Evolutionary conservation across 2,329 filamentous ascomycete genomes (phyloP).

Genomic region (Botryosphaeria dothidea): DNA sequence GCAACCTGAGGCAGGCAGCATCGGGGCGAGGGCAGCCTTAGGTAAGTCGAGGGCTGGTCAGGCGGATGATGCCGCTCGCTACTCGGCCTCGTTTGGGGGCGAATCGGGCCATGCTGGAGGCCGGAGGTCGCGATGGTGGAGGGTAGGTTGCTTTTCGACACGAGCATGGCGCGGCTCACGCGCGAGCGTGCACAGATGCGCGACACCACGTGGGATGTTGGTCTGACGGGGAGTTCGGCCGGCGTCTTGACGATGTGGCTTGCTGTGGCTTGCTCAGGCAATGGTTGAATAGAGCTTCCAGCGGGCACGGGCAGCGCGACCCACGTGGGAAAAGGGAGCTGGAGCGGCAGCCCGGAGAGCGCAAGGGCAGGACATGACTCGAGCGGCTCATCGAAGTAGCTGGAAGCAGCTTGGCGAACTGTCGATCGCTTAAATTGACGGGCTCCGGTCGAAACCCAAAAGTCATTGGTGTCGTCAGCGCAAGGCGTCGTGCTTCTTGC

Average conservation of each 20-base stretch:
- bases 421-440: neutral
- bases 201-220: neutral
- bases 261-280: neutral
- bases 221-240: too few relatives aligned
- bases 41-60: neutral
- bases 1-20: neutral
- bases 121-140: neutral
- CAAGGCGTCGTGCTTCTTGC: too few relatives aligned
- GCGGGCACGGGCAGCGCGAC: neutral
- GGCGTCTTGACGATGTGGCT: too few relatives aligned
- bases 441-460: neutral
- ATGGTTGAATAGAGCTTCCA: neutral
- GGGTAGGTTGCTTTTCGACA: neutral
- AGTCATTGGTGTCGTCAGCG: neutral
- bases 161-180: neutral
- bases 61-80: neutral
- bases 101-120: neutral
- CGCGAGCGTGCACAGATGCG: neutral
- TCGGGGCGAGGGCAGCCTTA: neutral
- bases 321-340: conserved; percentile 11
- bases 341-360: too few relatives aligned
- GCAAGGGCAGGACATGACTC: neutral
- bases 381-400: neutral
- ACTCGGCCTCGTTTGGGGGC: neutral
- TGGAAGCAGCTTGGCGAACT: neutral